Conservation (phyloP, 371 early-diverging fungal species). For the Thermomucor indicae-seudaticae region DNA sequence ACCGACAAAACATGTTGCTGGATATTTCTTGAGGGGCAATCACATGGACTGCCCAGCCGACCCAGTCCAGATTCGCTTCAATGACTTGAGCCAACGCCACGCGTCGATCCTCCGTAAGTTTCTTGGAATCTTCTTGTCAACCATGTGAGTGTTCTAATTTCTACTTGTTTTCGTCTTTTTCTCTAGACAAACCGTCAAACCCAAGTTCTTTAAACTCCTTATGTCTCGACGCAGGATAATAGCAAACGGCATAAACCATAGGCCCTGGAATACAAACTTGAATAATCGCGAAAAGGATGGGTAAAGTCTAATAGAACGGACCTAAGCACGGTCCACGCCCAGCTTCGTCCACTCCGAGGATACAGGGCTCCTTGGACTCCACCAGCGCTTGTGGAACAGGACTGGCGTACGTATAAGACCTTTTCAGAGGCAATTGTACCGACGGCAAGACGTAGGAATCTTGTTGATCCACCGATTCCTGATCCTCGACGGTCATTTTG, state of each 20-base stretch:
- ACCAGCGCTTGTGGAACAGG: conserved; percentile 22
- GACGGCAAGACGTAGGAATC: conserved; percentile 22
- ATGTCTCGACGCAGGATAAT: conserved; percentile 61
- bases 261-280: conserved; percentile 61
- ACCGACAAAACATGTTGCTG: conserved; percentile 70
- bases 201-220: conserved; percentile 64
- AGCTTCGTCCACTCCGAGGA: conserved; percentile 98
- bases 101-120: conserved; percentile 72
- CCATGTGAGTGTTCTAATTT: no score
- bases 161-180: background rate
- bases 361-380: conserved; percentile 51
- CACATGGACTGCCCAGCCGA: conserved; percentile 85
- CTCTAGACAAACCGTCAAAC: conserved; percentile 66
- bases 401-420: conserved; percentile 32
- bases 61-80: conserved; percentile 51
- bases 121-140: conserved; percentile 77
- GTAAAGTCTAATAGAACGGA: no score
- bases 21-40: conserved; percentile 91
- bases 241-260: conserved; percentile 94
- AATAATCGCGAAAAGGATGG: no score
- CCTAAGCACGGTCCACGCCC: conserved; percentile 99
- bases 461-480: no score
- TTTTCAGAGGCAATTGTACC: conserved; percentile 31
- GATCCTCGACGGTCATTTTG: background rate
- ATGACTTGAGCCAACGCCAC: conserved; percentile 66